Evolutionary conservation across 495 filamentous ascomycete species (phyloP).

Genomic region (Podospora didyma): DNA sequence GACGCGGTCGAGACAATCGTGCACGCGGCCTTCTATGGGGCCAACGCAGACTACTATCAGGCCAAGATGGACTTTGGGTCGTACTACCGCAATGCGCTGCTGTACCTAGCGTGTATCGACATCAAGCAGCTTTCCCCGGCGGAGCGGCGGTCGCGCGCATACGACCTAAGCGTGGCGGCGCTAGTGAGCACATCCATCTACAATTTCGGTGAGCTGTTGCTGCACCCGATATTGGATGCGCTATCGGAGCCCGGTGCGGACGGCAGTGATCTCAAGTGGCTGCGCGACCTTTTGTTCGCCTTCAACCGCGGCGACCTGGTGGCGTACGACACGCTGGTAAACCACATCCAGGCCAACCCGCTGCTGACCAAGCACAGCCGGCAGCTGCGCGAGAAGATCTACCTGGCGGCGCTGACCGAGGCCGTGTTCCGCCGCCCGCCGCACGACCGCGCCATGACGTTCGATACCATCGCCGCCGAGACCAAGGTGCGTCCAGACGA

Average conservation of each 20-base stretch:
- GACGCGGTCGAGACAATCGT: constrained; percentile 95
- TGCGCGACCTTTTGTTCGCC: constrained; percentile 89
- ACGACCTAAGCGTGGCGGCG: constrained; percentile 89
- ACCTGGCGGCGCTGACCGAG: constrained; percentile 90
- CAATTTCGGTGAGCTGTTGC: constrained; percentile 97
- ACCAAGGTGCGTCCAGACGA: constrained; percentile 87
- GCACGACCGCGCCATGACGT: constrained; percentile 91
- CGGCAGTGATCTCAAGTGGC: constrained; percentile 51
- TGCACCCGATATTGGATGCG: constrained; percentile 92
- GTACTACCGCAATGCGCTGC: constrained; percentile 95
- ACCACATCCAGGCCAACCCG: constrained; percentile 69
- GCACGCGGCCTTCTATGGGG: constrained; percentile 93
- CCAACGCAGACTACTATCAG: constrained; percentile 93
- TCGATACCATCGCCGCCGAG: constrained; percentile 79
- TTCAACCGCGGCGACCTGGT: constrained; percentile 94
- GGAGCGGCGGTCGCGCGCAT: constrained; percentile 77
- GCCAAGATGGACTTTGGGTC: constrained; percentile 86
- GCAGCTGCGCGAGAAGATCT: constrained; percentile 96
- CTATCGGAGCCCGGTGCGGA: constrained; percentile 56
- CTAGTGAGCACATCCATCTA: constrained; percentile 92
- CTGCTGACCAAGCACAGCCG: constrained; percentile 73
- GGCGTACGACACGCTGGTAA: constrained; percentile 76
- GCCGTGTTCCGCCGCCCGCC: constrained; percentile 93
- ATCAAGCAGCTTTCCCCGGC: constrained; percentile 62
- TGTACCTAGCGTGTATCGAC: constrained; percentile 97